Evolutionary conservation across 306 rosid species (phyloP).

Genomic region (Trifolium fragiferum): DNA sequence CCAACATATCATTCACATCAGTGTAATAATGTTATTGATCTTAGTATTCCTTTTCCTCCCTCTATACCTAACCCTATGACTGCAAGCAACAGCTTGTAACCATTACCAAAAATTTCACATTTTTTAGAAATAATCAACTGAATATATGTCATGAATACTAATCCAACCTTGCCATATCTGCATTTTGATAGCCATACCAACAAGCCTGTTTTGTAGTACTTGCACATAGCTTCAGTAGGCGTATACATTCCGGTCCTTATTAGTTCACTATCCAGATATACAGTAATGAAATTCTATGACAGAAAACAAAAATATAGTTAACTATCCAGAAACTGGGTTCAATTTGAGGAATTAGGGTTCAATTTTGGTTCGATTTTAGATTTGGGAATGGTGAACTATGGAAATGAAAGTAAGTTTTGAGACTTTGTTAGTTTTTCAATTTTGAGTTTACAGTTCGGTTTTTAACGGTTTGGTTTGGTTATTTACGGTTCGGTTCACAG

Average conservation of each 20-base stretch:
- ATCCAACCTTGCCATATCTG: slow-evolving; percentile 16
- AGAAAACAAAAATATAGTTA: not conserved
- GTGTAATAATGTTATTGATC: not conserved
- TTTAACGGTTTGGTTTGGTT: too few relatives aligned
- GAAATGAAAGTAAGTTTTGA: too few relatives aligned
- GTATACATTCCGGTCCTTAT: not conserved
- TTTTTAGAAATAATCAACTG: slow-evolving; percentile 19
- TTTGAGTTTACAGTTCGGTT: too few relatives aligned
- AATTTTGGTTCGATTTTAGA: too few relatives aligned
- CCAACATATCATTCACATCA: not conserved
- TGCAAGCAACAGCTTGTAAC: slow-evolving; percentile 16
- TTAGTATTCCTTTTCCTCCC: not conserved
- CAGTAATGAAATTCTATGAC: not conserved
- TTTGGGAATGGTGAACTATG: too few relatives aligned
- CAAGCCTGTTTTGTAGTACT: slow-evolving; percentile 23
- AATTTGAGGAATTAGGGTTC: too few relatives aligned
- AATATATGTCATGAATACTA: slow-evolving; percentile 1
- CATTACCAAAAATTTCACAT: not conserved
- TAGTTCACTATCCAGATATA: slow-evolving; percentile 25
- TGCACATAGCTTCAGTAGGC: slow-evolving; percentile 9
- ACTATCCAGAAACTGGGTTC: too few relatives aligned
- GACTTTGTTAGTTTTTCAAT: too few relatives aligned
- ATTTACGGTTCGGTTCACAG: too few relatives aligned
- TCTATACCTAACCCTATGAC: slow-evolving; percentile 5
- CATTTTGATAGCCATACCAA: slow-evolving; percentile 1